Conservation (phyloP, 2,329 filamentous ascomycete genomes). For the Elsinoe fawcettii region DNA sequence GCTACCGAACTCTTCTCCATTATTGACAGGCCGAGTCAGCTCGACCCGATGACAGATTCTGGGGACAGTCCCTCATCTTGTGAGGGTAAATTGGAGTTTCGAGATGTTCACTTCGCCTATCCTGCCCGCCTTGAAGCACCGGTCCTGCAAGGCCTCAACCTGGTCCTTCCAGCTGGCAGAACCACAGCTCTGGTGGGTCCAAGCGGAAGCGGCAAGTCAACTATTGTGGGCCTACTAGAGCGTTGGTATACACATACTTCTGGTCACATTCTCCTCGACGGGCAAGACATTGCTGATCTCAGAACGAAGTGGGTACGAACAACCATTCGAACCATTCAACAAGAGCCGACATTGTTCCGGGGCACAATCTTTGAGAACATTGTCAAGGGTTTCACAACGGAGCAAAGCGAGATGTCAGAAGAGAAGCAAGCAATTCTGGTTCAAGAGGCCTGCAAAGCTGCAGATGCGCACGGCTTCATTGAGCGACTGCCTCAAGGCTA, state of each 20-base stretch:
- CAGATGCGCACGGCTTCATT: slow-evolving; percentile 33
- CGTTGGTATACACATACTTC: slow-evolving; percentile 27
- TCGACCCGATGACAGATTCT: slow-evolving; percentile 31
- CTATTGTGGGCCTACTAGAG: slow-evolving; percentile 30
- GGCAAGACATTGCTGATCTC: slow-evolving; percentile 23
- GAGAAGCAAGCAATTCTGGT: slow-evolving; percentile 29
- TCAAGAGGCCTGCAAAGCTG: slow-evolving; percentile 28
- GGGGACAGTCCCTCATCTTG: slow-evolving; percentile 23
- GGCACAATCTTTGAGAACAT: slow-evolving; percentile 33
- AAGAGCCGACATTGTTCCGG: slow-evolving; percentile 31
- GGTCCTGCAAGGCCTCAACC: slow-evolving; percentile 31
- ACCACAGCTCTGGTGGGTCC: slow-evolving; percentile 40
- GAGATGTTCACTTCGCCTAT: slow-evolving; percentile 64
- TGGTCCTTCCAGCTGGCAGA: slow-evolving; percentile 35
- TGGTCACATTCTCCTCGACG: slow-evolving; percentile 30
- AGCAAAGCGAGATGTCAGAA: slow-evolving; percentile 20
- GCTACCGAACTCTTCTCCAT: slow-evolving; percentile 36
- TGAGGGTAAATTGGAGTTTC: slow-evolving; percentile 50
- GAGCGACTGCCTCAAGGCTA: slow-evolving; percentile 29
- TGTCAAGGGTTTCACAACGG: slow-evolving; percentile 28
- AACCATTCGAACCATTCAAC: slow-evolving; percentile 29
- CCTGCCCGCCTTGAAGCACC: slow-evolving; percentile 39
- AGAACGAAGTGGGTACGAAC: slow-evolving; percentile 30
- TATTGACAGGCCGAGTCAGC: slow-evolving; percentile 34
- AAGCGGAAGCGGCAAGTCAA: slow-evolving; percentile 34